phyloP scores from a whole-genome alignment of 2,329 filamentous ascomycete species.

The Aureobasidium melanogenum region DNA sequence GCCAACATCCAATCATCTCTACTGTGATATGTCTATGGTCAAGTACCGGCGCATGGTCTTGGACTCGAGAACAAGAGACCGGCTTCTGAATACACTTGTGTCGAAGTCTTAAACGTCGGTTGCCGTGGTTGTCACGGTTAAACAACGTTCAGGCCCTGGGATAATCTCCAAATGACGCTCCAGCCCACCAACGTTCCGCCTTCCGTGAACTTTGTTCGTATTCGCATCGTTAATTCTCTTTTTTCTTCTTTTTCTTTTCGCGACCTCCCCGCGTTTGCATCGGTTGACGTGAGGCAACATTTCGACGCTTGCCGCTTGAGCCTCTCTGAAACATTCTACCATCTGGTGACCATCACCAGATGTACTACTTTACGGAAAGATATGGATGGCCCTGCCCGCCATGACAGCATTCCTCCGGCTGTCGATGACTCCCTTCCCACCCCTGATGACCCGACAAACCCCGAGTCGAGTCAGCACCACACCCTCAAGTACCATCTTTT shows the following conservation, averaged over 20 bases:
- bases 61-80: background rate
- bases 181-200: background rate
- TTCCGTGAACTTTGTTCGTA: background rate
- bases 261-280: background rate
- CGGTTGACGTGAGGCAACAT: background rate
- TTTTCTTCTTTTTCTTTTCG: background rate
- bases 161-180: conserved; percentile 10
- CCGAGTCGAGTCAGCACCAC: conserved; percentile 36
- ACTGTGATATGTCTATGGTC: background rate
- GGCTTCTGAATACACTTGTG: background rate
- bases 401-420: background rate
- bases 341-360: conserved; percentile 11
- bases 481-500: conserved; percentile 85
- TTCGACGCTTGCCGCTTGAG: background rate
- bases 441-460: background rate
- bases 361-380: background rate
- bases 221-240: background rate
- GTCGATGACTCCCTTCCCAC: background rate
- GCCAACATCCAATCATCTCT: background rate
- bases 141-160: background rate
- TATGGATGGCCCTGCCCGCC: conserved; percentile 12
- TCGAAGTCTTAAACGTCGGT: background rate
- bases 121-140: conserved; percentile 1
- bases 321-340: background rate
- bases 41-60: background rate